Base-by-base conservation (phyloP, 805 yeast genomes). In the Nakazawaea sp. region DNA sequence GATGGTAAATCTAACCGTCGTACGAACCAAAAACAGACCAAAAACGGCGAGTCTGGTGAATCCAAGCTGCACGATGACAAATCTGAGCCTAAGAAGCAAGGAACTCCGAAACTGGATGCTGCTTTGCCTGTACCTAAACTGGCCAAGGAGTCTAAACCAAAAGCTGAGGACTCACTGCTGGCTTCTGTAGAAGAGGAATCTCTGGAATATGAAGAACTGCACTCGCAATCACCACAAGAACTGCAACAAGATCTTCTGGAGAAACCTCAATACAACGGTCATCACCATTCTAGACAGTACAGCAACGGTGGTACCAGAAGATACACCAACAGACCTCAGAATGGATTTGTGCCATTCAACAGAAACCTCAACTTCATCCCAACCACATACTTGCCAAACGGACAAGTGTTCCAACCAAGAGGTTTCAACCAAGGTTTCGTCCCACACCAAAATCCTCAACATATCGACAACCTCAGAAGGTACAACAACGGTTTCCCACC, bases 21-120 rank as follows among this genome's bases (percentile, higher is more conserved):
- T 21, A 10, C 24, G 10, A 10, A 10, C 10, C 32, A 27, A 24
- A 11, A 29, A 12, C 32, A 38, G 19, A 7, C 7, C 24, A 21
- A 8, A 7, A 45, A 44, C 20, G 38, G 40, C 19, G 44, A 43
- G 7, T 30, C 47, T 9, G 36, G 43, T 19, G 50, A 42, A 49
- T 47, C 42, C 49, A 7, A 21, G 24, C 24, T 21, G 24, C 24
- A 21, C 24, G n/a, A n/a, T n/a, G n/a, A n/a, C n/a, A 48, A 13
- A 12, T 9, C n/a, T 6, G 29, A 30, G 13, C 9, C 12, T 30
- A 27, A 35, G 12, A 13, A 6, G 8, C 8, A 11, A 26, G 16
- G 16, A 6, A 12, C 7, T 13, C 8, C 8, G 7, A 6, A 9
- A 6, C 16, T 12, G n/a, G 16, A 13, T 12, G n/a, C n/a, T 9